A percentile compares a stretch with the other conserved stretches of the same genome.
phyloP scores from a whole-genome alignment of 140 eudicot genomes.

The Bidens hawaiensis region DNA sequence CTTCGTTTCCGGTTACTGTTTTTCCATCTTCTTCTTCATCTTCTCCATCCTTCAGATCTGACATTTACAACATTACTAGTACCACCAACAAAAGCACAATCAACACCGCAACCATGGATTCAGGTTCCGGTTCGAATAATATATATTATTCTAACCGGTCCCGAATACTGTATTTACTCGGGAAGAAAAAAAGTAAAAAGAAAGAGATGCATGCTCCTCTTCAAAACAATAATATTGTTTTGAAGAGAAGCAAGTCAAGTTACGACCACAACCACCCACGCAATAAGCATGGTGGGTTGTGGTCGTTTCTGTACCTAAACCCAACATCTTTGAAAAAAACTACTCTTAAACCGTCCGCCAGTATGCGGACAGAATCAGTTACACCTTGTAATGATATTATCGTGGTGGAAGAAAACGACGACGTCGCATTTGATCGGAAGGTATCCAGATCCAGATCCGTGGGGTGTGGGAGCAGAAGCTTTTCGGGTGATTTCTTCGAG shows the following conservation, averaged over 20 bases:
- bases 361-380: neutral
- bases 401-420: slow-evolving; percentile 58
- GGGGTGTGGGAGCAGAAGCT: slow-evolving; percentile 94
- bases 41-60: slow-evolving; percentile 73
- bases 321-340: slow-evolving; percentile 24
- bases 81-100: neutral
- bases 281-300: slow-evolving; percentile 59
- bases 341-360: slow-evolving; percentile 12
- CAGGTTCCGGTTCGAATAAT: too few relatives aligned
- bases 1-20: slow-evolving; percentile 48
- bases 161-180: slow-evolving; percentile 42
- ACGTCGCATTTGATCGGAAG: slow-evolving; percentile 49
- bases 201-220: slow-evolving; percentile 22
- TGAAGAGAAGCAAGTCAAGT: slow-evolving; percentile 71
- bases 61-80: slow-evolving; percentile 9
- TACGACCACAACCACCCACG: neutral
- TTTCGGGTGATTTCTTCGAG: slow-evolving; percentile 86
- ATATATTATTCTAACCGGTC: slow-evolving; percentile 38
- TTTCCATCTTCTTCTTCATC: slow-evolving; percentile 64
- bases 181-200: slow-evolving; percentile 57
- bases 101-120: too few relatives aligned
- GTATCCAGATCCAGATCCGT: slow-evolving; percentile 95
- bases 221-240: slow-evolving; percentile 23
- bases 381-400: neutral
- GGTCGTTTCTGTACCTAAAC: slow-evolving; percentile 53